Percentiles rank a stretch among this genome's conserved stretches.
phyloP scores from a whole-genome alignment of 352 stramenopile genomes.

The Elongisporangium prolatum region DNA sequence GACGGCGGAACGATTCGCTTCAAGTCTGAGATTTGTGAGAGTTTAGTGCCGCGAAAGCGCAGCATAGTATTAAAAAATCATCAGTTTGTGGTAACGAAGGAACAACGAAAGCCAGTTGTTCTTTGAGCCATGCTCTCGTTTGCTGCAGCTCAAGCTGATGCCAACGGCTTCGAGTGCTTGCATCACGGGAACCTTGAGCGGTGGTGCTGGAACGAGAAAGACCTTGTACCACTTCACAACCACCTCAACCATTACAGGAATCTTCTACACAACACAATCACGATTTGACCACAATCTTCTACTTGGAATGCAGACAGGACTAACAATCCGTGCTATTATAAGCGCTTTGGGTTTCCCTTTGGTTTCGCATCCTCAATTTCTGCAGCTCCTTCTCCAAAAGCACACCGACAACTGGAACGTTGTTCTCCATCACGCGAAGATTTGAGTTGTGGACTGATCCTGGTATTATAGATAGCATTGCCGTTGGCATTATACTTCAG shows the following conservation, averaged over 20 bases:
- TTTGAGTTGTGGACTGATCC: not conserved
- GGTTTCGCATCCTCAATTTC: not conserved
- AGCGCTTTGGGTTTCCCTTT: not conserved
- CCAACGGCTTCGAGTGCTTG: too few relatives aligned
- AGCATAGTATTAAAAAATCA: conserved; percentile 15
- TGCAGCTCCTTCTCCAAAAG: not conserved
- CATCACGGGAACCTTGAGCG: too few relatives aligned
- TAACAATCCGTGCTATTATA: not conserved
- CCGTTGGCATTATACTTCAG: not conserved
- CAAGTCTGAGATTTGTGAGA: conserved; percentile 11
- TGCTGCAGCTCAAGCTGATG: too few relatives aligned
- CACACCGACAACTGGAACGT: not conserved
- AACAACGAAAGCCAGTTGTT: not conserved
- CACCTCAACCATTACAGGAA: too few relatives aligned
- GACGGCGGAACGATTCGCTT: conserved; percentile 8
- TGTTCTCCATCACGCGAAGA: not conserved
- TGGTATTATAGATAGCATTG: not conserved
- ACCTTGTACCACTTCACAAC: too few relatives aligned
- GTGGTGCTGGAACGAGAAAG: too few relatives aligned
- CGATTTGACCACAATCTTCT: too few relatives aligned
- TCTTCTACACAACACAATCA: too few relatives aligned
- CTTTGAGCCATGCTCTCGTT: too few relatives aligned
- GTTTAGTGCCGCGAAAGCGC: conserved; percentile 18
- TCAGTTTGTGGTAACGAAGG: conserved; percentile 2
- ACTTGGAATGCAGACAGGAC: too few relatives aligned